Base-by-base conservation (phyloP, 2,329 filamentous ascomycete genomes). In the Paramyrothecium roridum region DNA sequence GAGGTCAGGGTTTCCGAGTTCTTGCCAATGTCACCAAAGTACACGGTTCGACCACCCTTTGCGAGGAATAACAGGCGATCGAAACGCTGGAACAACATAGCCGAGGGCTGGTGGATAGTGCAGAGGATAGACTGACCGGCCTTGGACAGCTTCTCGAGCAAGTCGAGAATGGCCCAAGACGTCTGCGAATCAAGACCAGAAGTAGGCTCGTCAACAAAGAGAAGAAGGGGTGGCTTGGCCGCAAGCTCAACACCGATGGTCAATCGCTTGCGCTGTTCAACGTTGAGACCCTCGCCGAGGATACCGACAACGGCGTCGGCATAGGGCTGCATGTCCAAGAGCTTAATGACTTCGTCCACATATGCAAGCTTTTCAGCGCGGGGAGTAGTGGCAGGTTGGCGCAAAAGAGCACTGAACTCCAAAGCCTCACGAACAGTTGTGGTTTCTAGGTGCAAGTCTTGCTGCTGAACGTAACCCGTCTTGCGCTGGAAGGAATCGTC, bases 11-110 rank as follows among this genome's bases (percentile, higher is more conserved):
- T 82, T 57, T 80, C 75, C 1, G 87, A 88, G 70, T 88, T 85
- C 61, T 86, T 71, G 59, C 89, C 90, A 57, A 93, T 86, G 3
- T 89, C 83, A 51, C 89, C 90, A 65, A 91, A 92, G 76, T 93
- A 93, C 47, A 92, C 87, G 1, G 88, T 90, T 65, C 78, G 81
- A 53, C 90, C 90, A 55, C 89, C 89, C 63, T 82, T 86, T 33
- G 86, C 85, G 13, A 93, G 76, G 43, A 86, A 77, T 53, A 86
- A 78, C 3, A 87, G 73, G 13, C 79, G 77, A 58, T 87, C 84
- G 52, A 87, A 80, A 49, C 73, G 72, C 56, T 76, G 70, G 30
- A 66, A 66, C 34, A 66, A 58, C 64, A 66, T 66, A 0, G 64
- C 64, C 1, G 72, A 76, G 2, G 79, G 80, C 59, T 82, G 80